A percentile compares a stretch with the other conserved stretches of the same genome.
Evolutionary conservation across 208 protist species (phyloP).

Genomic region (Leptomonas seymouri): DNA sequence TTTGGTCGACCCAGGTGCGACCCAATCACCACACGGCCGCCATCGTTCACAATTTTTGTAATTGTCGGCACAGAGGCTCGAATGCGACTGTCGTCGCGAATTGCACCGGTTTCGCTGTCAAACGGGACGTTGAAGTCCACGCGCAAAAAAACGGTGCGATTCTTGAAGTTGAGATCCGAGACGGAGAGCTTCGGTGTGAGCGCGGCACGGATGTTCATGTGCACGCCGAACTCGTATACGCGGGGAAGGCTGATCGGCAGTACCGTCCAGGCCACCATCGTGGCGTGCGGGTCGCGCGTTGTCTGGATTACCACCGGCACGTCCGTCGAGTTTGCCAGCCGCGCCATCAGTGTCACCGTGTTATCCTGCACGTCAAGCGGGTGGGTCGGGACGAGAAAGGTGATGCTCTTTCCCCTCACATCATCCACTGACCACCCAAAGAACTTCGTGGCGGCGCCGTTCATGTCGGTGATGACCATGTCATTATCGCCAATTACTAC

Average conservation of each 20-base stretch:
- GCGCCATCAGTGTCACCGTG: slow-evolving; percentile 77
- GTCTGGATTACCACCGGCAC: slow-evolving; percentile 86
- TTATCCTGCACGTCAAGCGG: slow-evolving; percentile 84
- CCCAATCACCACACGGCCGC: slow-evolving; percentile 92
- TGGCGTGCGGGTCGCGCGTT: slow-evolving; percentile 87
- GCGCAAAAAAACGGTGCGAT: slow-evolving; percentile 95
- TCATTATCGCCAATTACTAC: slow-evolving; percentile 91
- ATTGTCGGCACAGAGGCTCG: slow-evolving; percentile 97
- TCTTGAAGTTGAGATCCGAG: slow-evolving; percentile 85
- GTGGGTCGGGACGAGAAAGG: slow-evolving; percentile 86
- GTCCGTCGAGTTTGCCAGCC: slow-evolving; percentile 57
- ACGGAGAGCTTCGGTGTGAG: slow-evolving; percentile 90
- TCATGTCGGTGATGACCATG: slow-evolving; percentile 91
- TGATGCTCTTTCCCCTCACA: slow-evolving; percentile 88
- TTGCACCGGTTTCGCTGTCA: slow-evolving; percentile 86
- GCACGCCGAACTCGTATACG: slow-evolving; percentile 88
- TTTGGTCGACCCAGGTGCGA: slow-evolving; percentile 99
- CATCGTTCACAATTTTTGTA: slow-evolving; percentile 93
- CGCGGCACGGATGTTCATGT: slow-evolving; percentile 87
- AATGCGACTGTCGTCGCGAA: slow-evolving; percentile 97
- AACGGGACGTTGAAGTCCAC: slow-evolving; percentile 99
- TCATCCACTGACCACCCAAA: slow-evolving; percentile 78
- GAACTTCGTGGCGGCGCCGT: slow-evolving; percentile 68
- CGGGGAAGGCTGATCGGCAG: slow-evolving; percentile 74
- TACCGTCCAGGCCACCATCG: slow-evolving; percentile 88